Percentiles rank a stretch among this genome's conserved stretches.
phyloP scores from a whole-genome alignment of 164 flowering plant species.

The Vitis vinifera region DNA sequence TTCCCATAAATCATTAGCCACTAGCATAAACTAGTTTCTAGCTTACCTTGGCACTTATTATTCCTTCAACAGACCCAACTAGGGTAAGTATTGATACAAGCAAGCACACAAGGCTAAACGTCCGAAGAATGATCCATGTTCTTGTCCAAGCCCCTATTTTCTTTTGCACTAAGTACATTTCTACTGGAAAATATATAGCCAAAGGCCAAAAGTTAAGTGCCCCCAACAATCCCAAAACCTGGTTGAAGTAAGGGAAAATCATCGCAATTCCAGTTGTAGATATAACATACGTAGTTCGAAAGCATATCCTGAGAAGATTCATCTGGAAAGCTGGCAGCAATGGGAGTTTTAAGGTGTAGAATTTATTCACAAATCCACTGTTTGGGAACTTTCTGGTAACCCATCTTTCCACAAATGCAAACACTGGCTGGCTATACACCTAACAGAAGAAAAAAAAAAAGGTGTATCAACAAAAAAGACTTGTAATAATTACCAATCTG shows the following conservation, averaged over 20 bases:
- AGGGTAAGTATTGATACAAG: slow-evolving; percentile 24
- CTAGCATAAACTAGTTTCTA: not conserved
- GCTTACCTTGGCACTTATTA: slow-evolving; percentile 32
- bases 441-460: slow-evolving; percentile 7
- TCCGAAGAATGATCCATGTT: slow-evolving; percentile 22
- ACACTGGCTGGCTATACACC: slow-evolving; percentile 61
- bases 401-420: slow-evolving; percentile 51
- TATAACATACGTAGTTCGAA: slow-evolving; percentile 48
- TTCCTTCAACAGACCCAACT: slow-evolving; percentile 37
- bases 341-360: slow-evolving; percentile 38
- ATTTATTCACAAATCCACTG: slow-evolving; percentile 39
- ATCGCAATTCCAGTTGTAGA: slow-evolving; percentile 58
- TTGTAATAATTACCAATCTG: not conserved
- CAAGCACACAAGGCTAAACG: slow-evolving; percentile 28
- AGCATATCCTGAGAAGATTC: slow-evolving; percentile 39
- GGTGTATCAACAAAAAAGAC: not conserved
- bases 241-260: slow-evolving; percentile 69
- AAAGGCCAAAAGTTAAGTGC: slow-evolving; percentile 67
- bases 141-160: slow-evolving; percentile 22
- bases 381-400: slow-evolving; percentile 30
- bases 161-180: slow-evolving; percentile 28
- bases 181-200: slow-evolving; percentile 35
- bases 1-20: not conserved
- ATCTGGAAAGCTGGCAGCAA: slow-evolving; percentile 26
- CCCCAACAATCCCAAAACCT: slow-evolving; percentile 61